Percentiles rank a stretch among this genome's conserved stretches.
Evolutionary conservation across 768 basidiomycete genomes (phyloP).

Genomic region (Chiua virens): DNA sequence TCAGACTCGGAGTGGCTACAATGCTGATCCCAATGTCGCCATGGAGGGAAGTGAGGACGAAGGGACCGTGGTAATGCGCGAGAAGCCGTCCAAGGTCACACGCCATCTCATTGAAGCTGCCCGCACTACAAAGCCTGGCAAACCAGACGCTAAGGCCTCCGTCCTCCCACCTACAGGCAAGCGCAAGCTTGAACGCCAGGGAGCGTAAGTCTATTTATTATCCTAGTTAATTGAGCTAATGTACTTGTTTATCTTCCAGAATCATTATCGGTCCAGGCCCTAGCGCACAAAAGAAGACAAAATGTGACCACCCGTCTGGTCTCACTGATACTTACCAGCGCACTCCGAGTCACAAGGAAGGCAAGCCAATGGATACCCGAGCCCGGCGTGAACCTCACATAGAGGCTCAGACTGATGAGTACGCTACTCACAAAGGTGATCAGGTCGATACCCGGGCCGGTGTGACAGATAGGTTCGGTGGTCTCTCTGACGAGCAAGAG

Average conservation of each 20-base stretch:
- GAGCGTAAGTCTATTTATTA: background rate
- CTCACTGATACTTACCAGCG: background rate
- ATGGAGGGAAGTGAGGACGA: background rate
- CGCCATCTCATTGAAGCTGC: background rate
- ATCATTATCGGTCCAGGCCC: background rate
- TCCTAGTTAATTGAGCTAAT: background rate
- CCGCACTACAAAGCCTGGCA: background rate
- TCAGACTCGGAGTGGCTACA: no score
- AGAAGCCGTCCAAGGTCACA: background rate
- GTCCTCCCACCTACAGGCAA: no score
- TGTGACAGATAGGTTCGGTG: background rate
- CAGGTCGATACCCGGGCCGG: background rate
- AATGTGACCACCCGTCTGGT: background rate
- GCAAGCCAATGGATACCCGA: background rate
- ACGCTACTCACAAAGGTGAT: no score
- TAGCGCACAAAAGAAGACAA: background rate
- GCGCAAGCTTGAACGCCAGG: background rate
- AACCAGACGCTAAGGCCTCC: no score
- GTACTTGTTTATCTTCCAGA: background rate
- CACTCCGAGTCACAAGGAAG: background rate
- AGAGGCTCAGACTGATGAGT: no score
- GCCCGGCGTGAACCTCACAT: no score
- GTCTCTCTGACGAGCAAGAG: background rate
- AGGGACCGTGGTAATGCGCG: background rate
- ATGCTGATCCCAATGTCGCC: background rate